Percentiles rank a stretch among this genome's conserved stretches.
Conservation (phyloP, 2,329 filamentous ascomycete species). For the Alternaria solani region DNA sequence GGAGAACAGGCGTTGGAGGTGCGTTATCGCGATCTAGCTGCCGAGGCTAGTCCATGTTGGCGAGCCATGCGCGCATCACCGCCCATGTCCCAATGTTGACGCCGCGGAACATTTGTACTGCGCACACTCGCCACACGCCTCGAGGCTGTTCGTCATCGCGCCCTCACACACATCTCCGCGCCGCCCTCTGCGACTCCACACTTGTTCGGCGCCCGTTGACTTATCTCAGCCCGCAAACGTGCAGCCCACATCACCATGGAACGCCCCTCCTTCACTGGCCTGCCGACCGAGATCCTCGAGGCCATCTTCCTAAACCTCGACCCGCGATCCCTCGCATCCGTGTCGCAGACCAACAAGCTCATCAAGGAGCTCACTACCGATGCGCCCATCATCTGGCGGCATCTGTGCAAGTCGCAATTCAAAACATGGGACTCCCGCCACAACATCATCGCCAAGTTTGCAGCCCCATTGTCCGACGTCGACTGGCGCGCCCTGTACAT, state of each 20-base stretch:
- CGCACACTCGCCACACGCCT: slow-evolving; percentile 6
- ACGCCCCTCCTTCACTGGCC: slow-evolving; percentile 38
- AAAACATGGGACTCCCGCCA: slow-evolving; percentile 72
- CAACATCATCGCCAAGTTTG: slow-evolving; percentile 43
- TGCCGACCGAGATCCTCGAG: slow-evolving; percentile 87
- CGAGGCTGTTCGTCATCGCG: neutral
- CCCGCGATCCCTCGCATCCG: slow-evolving; percentile 59
- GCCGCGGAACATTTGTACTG: slow-evolving; percentile 3
- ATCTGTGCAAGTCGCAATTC: slow-evolving; percentile 74
- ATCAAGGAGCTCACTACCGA: slow-evolving; percentile 72
- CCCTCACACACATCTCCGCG: neutral
- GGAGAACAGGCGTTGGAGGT: slow-evolving; percentile 6
- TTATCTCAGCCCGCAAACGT: neutral
- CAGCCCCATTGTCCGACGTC: slow-evolving; percentile 62
- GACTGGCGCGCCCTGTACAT: slow-evolving; percentile 72
- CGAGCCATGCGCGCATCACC: slow-evolving; percentile 27
- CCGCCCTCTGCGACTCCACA: neutral
- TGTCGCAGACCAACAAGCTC: slow-evolving; percentile 68
- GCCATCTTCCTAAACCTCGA: slow-evolving; percentile 73
- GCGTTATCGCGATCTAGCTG: slow-evolving; percentile 17
- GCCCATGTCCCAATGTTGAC: slow-evolving; percentile 20
- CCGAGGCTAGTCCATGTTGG: slow-evolving; percentile 23
- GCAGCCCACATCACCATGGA: slow-evolving; percentile 11
- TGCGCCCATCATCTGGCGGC: slow-evolving; percentile 80
- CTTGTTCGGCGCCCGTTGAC: neutral